Percentiles rank a stretch among this genome's conserved stretches.
Evolutionary conservation across 352 stramenopile genomes (phyloP).

Genomic region (Phytophthora hibernalis): DNA sequence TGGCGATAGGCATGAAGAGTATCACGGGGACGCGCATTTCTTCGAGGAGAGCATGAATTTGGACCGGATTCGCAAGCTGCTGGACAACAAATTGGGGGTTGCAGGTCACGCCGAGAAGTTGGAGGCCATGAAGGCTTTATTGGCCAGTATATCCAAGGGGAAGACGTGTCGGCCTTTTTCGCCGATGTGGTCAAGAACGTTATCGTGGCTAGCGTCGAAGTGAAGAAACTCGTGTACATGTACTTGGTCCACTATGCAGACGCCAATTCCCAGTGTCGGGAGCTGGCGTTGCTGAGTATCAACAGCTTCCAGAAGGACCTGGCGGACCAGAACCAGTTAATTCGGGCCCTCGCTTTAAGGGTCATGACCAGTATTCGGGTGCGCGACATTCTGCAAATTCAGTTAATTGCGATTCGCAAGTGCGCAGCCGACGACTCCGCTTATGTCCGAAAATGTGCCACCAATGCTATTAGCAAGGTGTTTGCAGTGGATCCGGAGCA

Average conservation of each 20-base stretch:
- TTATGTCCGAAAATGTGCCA: conserved; percentile 98
- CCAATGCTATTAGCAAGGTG: conserved; percentile 97
- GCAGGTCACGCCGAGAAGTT: conserved; percentile 90
- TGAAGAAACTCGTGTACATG: conserved; percentile 99
- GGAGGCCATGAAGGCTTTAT: conserved; percentile 98
- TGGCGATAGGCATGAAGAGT: conserved; percentile 63
- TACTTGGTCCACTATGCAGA: conserved; percentile 99
- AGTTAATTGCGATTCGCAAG: conserved; percentile 96
- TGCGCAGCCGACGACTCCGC: conserved; percentile 92
- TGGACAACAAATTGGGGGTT: conserved; percentile 91
- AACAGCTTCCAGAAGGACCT: conserved; percentile 99
- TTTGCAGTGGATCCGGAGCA: conserved; percentile 90
- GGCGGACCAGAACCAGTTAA: conserved; percentile 94
- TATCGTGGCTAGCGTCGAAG: conserved; percentile 94
- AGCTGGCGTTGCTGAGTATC: conserved; percentile 97
- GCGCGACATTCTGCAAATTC: conserved; percentile 98
- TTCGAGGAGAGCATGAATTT: conserved; percentile 97
- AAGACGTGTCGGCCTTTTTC: conserved; percentile 98
- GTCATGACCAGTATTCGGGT: conserved; percentile 98
- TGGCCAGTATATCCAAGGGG: conserved; percentile 98
- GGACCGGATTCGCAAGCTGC: conserved; percentile 85
- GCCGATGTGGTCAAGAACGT: conserved; percentile 97
- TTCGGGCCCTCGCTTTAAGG: conserved; percentile 93
- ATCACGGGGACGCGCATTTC: conserved; percentile 95
- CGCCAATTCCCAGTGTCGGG: conserved; percentile 93